Percentiles rank a stretch among this genome's conserved stretches.
These are phyloP conservation scores for Bauhinia variegata DNA, from an alignment of 306 rosid genomes.

Conservation along the genomic window DNA sequence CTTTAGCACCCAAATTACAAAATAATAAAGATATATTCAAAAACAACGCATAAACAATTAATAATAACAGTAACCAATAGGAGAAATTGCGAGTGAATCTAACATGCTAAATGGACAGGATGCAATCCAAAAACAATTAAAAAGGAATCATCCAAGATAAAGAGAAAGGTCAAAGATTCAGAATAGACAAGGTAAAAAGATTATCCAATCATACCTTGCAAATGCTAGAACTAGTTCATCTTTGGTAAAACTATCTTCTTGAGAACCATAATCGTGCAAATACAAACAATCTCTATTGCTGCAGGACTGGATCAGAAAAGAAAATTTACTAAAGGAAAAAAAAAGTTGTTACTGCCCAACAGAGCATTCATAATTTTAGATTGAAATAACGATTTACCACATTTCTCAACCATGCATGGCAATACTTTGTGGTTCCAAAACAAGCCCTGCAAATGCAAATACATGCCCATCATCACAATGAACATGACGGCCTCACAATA, in stretches of 20 bases:
- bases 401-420: constrained; percentile 68
- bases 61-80: constrained; percentile 16
- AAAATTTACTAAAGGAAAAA: constrained; percentile 16
- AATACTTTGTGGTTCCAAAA: constrained; percentile 64
- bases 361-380: constrained; percentile 32
- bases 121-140: constrained; percentile 27
- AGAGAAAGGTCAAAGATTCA: not conserved
- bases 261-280: constrained; percentile 58
- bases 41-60: not conserved
- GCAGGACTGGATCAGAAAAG: constrained; percentile 56
- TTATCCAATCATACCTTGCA: constrained; percentile 57
- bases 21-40: constrained; percentile 32
- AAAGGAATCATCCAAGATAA: not conserved
- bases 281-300: constrained; percentile 57
- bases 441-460: constrained; percentile 55
- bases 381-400: constrained; percentile 41
- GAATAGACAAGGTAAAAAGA: not conserved
- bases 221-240: constrained; percentile 57
- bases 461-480: constrained; percentile 29
- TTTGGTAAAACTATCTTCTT: constrained; percentile 60
- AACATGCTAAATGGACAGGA: constrained; percentile 17
- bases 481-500: constrained; percentile 21
- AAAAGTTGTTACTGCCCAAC: not conserved
- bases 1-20: constrained; percentile 42
- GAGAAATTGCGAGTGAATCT: not conserved